phyloP scores from a whole-genome alignment of 2,329 filamentous ascomycete species.

The Ophiocordyceps camponoti-rufipedis region DNA sequence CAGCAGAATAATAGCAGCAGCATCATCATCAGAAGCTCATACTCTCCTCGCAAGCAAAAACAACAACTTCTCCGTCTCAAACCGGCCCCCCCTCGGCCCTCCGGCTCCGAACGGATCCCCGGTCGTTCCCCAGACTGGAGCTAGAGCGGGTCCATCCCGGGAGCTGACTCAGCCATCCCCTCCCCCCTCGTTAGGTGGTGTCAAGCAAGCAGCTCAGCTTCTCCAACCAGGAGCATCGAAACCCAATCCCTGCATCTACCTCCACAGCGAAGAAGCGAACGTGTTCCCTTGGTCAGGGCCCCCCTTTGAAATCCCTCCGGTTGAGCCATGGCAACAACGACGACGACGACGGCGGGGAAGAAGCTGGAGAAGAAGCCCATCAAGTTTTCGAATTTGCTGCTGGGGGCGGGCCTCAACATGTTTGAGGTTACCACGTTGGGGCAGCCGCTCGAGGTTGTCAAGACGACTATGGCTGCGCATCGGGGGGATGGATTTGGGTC shows the following conservation, averaged over 20 bases:
- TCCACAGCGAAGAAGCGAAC: constrained; percentile 60
- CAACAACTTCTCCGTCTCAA: background rate
- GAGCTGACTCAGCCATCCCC: constrained; percentile 1
- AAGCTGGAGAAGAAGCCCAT: constrained; percentile 94
- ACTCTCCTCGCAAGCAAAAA: too few relatives aligned
- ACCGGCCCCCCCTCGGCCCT: background rate
- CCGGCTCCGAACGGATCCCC: background rate
- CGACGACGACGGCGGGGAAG: constrained; percentile 29
- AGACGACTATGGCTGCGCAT: constrained; percentile 99
- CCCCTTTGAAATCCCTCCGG: constrained; percentile 15
- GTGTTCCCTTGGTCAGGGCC: constrained; percentile 98
- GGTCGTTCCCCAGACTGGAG: background rate
- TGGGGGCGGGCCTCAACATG: constrained; percentile 86
- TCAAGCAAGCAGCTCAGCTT: too few relatives aligned
- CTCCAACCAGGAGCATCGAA: too few relatives aligned
- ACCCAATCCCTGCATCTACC: too few relatives aligned
- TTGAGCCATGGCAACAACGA: constrained; percentile 44
- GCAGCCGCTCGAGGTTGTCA: constrained; percentile 91
- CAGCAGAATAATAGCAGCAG: too few relatives aligned
- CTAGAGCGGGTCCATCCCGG: background rate
- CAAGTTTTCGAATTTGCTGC: constrained; percentile 97
- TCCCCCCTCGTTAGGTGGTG: constrained; percentile 1
- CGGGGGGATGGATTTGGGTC: constrained; percentile 70
- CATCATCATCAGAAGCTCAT: too few relatives aligned
- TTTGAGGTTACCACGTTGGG: constrained; percentile 60